Percentiles rank a stretch among this genome's conserved stretches.
These are phyloP conservation scores for Trypanosoma grayi DNA, from an alignment of 208 protist genomes.

Conservation along the genomic window DNA sequence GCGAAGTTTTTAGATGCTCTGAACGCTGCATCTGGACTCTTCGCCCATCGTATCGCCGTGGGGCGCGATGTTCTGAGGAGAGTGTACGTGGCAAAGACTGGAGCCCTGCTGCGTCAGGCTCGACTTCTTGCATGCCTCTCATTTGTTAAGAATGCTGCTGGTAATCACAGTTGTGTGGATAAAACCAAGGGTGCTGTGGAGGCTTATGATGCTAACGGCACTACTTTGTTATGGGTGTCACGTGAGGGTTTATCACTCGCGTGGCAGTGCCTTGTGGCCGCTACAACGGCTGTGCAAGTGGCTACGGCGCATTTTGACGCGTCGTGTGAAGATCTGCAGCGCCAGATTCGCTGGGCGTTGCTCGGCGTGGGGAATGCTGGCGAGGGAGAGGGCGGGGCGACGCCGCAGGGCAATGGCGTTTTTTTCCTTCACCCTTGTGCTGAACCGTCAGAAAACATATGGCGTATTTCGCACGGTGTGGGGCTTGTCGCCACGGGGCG, in stretches of 20 bases:
- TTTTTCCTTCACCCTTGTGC: constrained; percentile 28
- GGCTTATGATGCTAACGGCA: not conserved
- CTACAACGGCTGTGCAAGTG: constrained; percentile 15
- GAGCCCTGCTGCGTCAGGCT: constrained; percentile 10
- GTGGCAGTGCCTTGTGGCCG: constrained; percentile 12
- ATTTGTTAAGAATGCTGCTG: not conserved
- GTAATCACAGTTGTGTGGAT: not conserved
- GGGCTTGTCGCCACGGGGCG: constrained; percentile 35
- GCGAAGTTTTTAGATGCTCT: constrained; percentile 11
- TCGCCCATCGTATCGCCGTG: constrained; percentile 17
- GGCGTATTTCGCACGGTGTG: constrained; percentile 29
- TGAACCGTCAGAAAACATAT: constrained; percentile 30
- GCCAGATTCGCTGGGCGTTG: constrained; percentile 15
- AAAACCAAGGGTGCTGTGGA: not conserved
- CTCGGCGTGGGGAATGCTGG: constrained; percentile 10
- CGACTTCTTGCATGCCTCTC: constrained; percentile 7
- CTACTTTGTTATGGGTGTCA: constrained; percentile 16
- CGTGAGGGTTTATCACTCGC: constrained; percentile 7
- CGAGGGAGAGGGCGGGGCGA: not conserved
- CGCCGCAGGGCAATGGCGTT: not conserved
- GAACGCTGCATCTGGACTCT: not conserved
- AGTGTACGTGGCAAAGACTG: constrained; percentile 7
- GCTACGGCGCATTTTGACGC: constrained; percentile 19
- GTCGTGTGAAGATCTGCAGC: constrained; percentile 8
- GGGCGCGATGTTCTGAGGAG: not conserved